Percentiles rank a stretch among this genome's conserved stretches.
Evolutionary conservation across 768 basidiomycete species (phyloP).

Genomic region (Psilocybe subaeruginosa): DNA sequence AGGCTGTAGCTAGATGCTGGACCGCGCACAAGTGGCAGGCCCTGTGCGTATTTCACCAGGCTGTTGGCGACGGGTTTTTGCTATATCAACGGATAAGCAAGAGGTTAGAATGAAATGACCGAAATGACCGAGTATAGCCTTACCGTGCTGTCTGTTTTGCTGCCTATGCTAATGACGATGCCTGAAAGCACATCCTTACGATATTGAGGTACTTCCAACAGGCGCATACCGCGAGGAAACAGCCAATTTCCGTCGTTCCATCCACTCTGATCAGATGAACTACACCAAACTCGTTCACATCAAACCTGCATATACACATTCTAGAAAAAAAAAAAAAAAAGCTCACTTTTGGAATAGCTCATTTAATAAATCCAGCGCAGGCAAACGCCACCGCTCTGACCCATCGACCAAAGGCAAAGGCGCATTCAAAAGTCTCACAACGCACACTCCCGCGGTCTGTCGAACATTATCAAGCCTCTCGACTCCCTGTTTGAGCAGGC

Average conservation of each 20-base stretch:
- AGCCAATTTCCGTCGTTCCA: constrained; percentile 81
- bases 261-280: constrained; percentile 31
- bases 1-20: constrained; percentile 45
- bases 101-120: constrained; percentile 7
- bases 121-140: constrained; percentile 26
- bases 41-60: constrained; percentile 58
- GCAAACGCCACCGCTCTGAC: constrained; percentile 54
- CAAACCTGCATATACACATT: neutral
- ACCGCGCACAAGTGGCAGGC: constrained; percentile 45
- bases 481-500: constrained; percentile 85
- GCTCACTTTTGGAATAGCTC: constrained; percentile 58
- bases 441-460: constrained; percentile 71
- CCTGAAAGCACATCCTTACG: constrained; percentile 67
- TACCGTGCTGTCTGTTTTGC: constrained; percentile 86
- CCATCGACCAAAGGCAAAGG: constrained; percentile 44
- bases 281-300: constrained; percentile 8
- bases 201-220: constrained; percentile 67
- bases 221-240: constrained; percentile 70
- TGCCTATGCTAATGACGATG: constrained; percentile 78
- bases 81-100: constrained; percentile 37
- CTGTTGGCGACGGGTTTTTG: constrained; percentile 69
- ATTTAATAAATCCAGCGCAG: constrained; percentile 47
- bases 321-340: neutral
- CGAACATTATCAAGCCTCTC: constrained; percentile 93
- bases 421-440: constrained; percentile 53